Percentiles rank a stretch among this genome's conserved stretches.
These are phyloP conservation scores for Pythium sp. DNA, from an alignment of 352 stramenopile species.

Conservation along the genomic window DNA sequence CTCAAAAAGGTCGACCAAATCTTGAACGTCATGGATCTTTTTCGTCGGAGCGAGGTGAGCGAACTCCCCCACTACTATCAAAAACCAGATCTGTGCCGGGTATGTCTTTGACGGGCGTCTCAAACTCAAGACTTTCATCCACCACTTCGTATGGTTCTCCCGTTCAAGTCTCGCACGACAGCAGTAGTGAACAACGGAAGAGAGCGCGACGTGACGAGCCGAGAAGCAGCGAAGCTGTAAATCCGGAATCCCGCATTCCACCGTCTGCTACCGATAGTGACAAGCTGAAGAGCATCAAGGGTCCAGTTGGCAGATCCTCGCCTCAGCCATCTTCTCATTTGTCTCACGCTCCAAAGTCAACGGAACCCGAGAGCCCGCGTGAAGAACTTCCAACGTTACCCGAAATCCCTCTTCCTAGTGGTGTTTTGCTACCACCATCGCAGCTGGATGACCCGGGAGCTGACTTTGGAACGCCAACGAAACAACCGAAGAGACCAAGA, in stretches of 20 bases:
- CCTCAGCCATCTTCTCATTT: background rate
- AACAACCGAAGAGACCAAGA: constrained; percentile 54
- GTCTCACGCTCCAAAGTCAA: background rate
- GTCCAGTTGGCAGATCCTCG: constrained; percentile 7
- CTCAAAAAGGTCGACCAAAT: constrained; percentile 18
- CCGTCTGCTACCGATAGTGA: constrained; percentile 5
- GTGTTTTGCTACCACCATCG: constrained; percentile 9
- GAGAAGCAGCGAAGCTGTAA: constrained; percentile 1
- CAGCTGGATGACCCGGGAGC: constrained; percentile 19
- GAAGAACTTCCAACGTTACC: constrained; percentile 65
- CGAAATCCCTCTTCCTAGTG: constrained; percentile 53
- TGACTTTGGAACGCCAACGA: constrained; percentile 38
- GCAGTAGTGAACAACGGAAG: constrained; percentile 8
- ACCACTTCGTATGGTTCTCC: constrained; percentile 1
- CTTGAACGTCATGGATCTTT: constrained; percentile 59
- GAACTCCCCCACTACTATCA: constrained; percentile 3
- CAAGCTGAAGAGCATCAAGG: background rate
- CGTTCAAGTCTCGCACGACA: constrained; percentile 14
- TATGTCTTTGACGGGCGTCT: constrained; percentile 2
- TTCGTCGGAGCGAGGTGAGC: constrained; percentile 14
- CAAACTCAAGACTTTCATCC: constrained; percentile 4
- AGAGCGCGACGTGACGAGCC: constrained; percentile 2
- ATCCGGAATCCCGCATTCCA: background rate
- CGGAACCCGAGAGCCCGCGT: constrained; percentile 12
- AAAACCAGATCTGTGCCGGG: constrained; percentile 13